Evolutionary conservation across 768 basidiomycete species (phyloP), one percentile per base, ranked within the genome.

Genomic region (Serpula lacrymans): DNA sequence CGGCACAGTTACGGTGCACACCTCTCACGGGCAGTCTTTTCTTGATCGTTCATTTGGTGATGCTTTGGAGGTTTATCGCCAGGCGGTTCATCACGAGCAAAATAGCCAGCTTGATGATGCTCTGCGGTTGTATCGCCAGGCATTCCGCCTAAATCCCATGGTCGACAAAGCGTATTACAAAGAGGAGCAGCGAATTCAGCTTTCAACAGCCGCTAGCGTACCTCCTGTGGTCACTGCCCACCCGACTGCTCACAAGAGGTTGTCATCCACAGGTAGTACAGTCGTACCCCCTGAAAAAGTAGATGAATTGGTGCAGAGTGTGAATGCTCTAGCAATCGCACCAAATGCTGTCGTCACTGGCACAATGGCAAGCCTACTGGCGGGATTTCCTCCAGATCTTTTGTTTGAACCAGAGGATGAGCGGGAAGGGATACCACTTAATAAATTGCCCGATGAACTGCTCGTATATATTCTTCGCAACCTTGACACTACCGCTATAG

Each of bases 231-330:
- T 82, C 46, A 93, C 64, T 1, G 81, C 79, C 58, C 79, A 80
- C 5, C 81, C 82, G 25, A 77, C 78, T 35, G 71, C 71, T 11
- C 75, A 76, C 59, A 87, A 81, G 50, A 85, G 82, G 26, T 84
- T 75, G 57, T 83, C 78, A 40, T 84, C 82, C 86, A 88, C 88
- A 1, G 88, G 88, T 43, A 95, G 64, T 91, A 30, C 27, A 9
- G 27, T 14, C 14, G 27, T 14, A 32, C 17, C 14, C 34, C 11
- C 34, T n/a, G 3, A 4, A 16, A 45, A 12, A 18, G 18, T 10
- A 6, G 51, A 39, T 30, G 36, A 12, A 87, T 61, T 31, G 84
- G 80, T 44, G 90, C 92, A 8, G 93, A 90, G 60, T 88, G 83
- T 44, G 74, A 75, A 64, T 91, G 89, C 52, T 89, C 11, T 13